These are phyloP conservation scores for Theileria sp. DNA, from an alignment of 169 alveolate genomes.

Conservation along the genomic window DNA sequence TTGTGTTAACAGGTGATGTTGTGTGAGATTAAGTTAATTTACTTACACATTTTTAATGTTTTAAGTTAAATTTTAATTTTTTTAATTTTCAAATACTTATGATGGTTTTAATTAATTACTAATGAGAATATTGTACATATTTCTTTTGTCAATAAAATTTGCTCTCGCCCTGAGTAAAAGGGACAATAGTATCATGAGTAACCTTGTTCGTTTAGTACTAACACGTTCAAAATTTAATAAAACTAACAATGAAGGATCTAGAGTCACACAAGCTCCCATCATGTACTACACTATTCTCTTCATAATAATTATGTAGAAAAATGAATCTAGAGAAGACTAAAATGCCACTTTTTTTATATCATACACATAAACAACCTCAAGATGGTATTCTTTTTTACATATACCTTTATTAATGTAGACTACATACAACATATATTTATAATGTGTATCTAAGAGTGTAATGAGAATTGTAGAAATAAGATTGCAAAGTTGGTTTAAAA, in stretches of 20 bases:
- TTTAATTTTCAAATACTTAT: not conserved
- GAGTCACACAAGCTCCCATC: conserved; percentile 65
- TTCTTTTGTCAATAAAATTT: not conserved
- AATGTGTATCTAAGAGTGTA: not conserved
- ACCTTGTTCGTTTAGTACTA: conserved; percentile 37
- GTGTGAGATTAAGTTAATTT: conserved; percentile 8
- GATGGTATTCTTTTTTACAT: conserved; percentile 7
- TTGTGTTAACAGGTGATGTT: not conserved
- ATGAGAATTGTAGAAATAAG: conserved; percentile 3
- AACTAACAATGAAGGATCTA: conserved; percentile 36
- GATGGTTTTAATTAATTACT: not conserved
- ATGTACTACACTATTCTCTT: conserved; percentile 6
- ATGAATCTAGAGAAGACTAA: conserved; percentile 45
- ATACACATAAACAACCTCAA: conserved; percentile 38
- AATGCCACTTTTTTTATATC: conserved; percentile 46
- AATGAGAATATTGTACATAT: not conserved
- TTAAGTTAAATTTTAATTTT: not conserved
- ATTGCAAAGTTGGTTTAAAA: conserved; percentile 21
- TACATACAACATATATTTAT: no score
- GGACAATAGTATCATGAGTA: conserved; percentile 30
- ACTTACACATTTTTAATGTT: conserved; percentile 10
- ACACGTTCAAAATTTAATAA: conserved; percentile 34
- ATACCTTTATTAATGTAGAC: not conserved
- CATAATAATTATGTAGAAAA: conserved; percentile 3
- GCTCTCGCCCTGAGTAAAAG: conserved; percentile 20